Conservation (phyloP, 148 eudicot genomes). For the Diospyros lotus region DNA sequence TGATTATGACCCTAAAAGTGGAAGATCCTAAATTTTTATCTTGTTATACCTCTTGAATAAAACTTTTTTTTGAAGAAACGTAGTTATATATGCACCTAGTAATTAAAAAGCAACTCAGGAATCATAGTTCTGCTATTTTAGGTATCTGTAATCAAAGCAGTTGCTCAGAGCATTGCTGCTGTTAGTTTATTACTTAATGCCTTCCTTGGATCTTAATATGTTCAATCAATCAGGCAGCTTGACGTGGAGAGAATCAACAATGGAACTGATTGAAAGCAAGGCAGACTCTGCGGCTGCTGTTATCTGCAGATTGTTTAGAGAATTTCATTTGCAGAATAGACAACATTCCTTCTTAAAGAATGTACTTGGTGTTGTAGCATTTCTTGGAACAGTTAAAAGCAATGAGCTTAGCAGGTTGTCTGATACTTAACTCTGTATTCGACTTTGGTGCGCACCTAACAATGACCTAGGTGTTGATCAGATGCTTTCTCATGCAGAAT, state of each 20-base stretch:
- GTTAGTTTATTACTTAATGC: slow-evolving; percentile 17
- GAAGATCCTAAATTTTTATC: neutral
- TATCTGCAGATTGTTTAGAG: slow-evolving; percentile 28
- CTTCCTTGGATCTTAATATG: slow-evolving; percentile 18
- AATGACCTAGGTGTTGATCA: neutral
- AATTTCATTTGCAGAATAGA: slow-evolving; percentile 2
- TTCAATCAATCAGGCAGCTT: slow-evolving; percentile 6
- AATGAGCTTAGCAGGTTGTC: slow-evolving; percentile 48
- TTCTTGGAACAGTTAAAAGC: slow-evolving; percentile 42
- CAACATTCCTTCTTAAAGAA: slow-evolving; percentile 17
- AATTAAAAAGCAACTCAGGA: neutral
- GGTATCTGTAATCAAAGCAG: neutral
- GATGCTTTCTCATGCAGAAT: slow-evolving; percentile 32
- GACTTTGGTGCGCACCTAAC: neutral
- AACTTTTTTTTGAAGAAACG: neutral
- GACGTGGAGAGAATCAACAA: slow-evolving; percentile 25
- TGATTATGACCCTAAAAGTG: neutral
- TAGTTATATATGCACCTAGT: neutral
- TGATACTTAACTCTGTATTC: neutral
- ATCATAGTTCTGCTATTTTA: neutral
- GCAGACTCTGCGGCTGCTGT: slow-evolving; percentile 42
- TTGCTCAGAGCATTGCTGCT: slow-evolving; percentile 1
- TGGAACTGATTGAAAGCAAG: slow-evolving; percentile 30
- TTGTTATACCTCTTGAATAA: neutral
- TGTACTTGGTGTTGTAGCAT: slow-evolving; percentile 59